Base-by-base conservation (phyloP, 148 eudicot species). In the Fagopyrum tataricum region DNA sequence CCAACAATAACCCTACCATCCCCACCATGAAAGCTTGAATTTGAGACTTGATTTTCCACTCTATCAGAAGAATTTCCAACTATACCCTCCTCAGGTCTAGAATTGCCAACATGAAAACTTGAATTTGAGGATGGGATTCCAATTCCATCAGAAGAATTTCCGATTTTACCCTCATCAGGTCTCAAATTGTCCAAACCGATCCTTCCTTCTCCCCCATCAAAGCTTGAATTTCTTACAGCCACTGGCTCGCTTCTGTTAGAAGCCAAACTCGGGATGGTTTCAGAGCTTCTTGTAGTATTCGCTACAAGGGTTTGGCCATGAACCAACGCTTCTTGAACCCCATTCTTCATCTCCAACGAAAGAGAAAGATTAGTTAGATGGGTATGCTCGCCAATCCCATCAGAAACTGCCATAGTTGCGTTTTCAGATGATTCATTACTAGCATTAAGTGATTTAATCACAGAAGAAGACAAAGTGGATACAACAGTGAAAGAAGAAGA, bases 251-350 rank as follows among this genome's bases (percentile, higher is more conserved):
- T 59, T 39, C 39, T 39, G 12, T 55, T 55, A 55, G 20, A 55
- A 55, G 61, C 61, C 61, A 55, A 55, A 7, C 9, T 55, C 21
- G 8, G 31, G 67, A 13, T 40, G 5, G 5, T 37, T 15, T 64
- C 69, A 15, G 69, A 26, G 69, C 44, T 39, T 64, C 69, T 64
- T 39, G 69, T 31, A 13, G 44, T 39, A 43, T 64, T 64, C 6
- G 14, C 69, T 31, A 15, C 69, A 14, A 64, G 69, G 69, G 69
- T 31, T 37, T 64, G 69, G 20, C 69, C 69, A 24, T 64, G 69
- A 39, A 64, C 44, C 42, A 37, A 37, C 39, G 69, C 37, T 37
- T 64, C 69, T 64, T 37, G 15, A 37, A 3, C 69, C 21, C 69
- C 69, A 5, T 39, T 64, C 69, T 64, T 64, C 69, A 64, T 39